Evolutionary conservation across 495 filamentous ascomycete genomes (phyloP).

Genomic region (Astrothelium subdiscretum): DNA sequence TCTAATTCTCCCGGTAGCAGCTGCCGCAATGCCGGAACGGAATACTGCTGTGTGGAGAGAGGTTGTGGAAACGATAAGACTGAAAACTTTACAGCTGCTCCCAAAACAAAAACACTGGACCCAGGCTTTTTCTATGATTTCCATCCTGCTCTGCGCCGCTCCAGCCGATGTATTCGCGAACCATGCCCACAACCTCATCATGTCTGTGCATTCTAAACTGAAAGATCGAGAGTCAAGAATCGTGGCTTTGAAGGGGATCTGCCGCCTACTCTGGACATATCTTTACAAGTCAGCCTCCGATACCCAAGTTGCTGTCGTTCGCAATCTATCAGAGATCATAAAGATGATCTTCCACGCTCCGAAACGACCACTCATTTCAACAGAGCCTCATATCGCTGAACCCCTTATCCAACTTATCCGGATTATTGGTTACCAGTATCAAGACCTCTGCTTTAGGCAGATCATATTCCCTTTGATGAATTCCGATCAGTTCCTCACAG

Average conservation of each 20-base stretch:
- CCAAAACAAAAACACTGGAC: slow-evolving; percentile 85
- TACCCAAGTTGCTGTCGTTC: slow-evolving; percentile 49
- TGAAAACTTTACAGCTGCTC: slow-evolving; percentile 68
- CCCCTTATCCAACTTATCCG: slow-evolving; percentile 87
- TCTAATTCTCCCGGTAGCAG: slow-evolving; percentile 78
- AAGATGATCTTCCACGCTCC: slow-evolving; percentile 67
- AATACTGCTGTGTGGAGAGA: slow-evolving; percentile 73
- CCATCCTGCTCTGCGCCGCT: slow-evolving; percentile 76
- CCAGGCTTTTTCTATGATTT: slow-evolving; percentile 73
- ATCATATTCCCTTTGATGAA: slow-evolving; percentile 94
- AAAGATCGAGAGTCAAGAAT: slow-evolving; percentile 73
- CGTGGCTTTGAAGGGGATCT: slow-evolving; percentile 78
- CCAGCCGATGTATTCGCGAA: slow-evolving; percentile 67
- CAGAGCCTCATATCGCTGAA: slow-evolving; percentile 70
- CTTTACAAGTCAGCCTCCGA: slow-evolving; percentile 69
- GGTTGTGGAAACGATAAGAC: slow-evolving; percentile 63
- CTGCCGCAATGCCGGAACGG: slow-evolving; percentile 58
- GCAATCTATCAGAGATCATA: slow-evolving; percentile 79
- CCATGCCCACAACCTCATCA: slow-evolving; percentile 75
- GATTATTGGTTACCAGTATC: slow-evolving; percentile 88
- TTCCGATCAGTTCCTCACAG: slow-evolving; percentile 64
- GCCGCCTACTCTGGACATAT: slow-evolving; percentile 92
- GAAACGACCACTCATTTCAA: slow-evolving; percentile 65
- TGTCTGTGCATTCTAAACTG: slow-evolving; percentile 60
- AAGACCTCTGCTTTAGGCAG: slow-evolving; percentile 79